phyloP scores from a whole-genome alignment of 2,329 filamentous ascomycete genomes.

The Colletotrichum tamarilloi region DNA sequence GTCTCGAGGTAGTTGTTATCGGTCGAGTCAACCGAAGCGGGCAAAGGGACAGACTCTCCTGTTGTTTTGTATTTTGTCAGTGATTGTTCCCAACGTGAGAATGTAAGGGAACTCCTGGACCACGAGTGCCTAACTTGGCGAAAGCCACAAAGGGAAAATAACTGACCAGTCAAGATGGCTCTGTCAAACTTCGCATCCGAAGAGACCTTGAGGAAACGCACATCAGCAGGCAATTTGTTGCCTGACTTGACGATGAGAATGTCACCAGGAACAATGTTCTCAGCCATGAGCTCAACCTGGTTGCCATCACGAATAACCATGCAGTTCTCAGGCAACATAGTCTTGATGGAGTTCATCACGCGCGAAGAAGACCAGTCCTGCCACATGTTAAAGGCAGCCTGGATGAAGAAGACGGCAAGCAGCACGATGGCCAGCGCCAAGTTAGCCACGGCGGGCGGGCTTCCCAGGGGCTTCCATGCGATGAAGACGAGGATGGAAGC shows the following conservation, averaged over 20 bases:
- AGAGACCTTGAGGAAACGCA: constrained; percentile 76
- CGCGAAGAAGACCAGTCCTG: constrained; percentile 81
- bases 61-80: constrained; percentile 13
- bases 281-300: constrained; percentile 59
- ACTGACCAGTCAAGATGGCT: constrained; percentile 74
- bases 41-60: constrained; percentile 74
- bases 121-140: not conserved
- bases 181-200: constrained; percentile 79
- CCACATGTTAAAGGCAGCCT: constrained; percentile 76
- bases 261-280: constrained; percentile 78
- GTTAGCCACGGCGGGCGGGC: constrained; percentile 77
- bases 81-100: no score
- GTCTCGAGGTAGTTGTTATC: constrained; percentile 83
- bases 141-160: not conserved
- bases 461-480: constrained; percentile 79
- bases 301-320: constrained; percentile 70
- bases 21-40: constrained; percentile 72
- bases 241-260: constrained; percentile 75
- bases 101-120: no score
- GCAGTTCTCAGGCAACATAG: constrained; percentile 81
- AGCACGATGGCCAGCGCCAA: constrained; percentile 79
- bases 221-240: constrained; percentile 79
- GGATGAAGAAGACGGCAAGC: constrained; percentile 74
- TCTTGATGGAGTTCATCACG: constrained; percentile 84
- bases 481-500: constrained; percentile 80